These are phyloP conservation scores for Rhipidocladum racemiflorum DNA, from an alignment of 176 grass and related monocot species.

Conservation along the genomic window DNA sequence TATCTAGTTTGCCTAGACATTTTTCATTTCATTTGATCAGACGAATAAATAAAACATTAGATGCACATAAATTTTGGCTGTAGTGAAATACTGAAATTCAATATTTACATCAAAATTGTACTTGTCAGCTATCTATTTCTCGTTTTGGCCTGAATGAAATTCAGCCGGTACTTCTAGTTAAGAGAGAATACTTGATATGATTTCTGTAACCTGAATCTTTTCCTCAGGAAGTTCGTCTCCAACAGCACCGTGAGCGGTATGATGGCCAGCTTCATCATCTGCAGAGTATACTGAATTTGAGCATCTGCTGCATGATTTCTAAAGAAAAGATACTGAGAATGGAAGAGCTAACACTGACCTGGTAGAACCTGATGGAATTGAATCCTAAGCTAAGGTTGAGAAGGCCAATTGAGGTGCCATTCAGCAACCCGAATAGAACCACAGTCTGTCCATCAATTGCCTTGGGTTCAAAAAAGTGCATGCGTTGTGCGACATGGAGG, in stretches of 20 bases:
- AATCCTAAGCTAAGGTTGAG: constrained; percentile 98
- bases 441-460: constrained; percentile 79
- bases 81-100: background rate
- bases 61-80: background rate
- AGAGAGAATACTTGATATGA: constrained; percentile 20
- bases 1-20: background rate
- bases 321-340: background rate
- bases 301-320: constrained; percentile 26
- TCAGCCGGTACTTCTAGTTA: background rate
- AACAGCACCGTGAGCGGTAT: constrained; percentile 97
- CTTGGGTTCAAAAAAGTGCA: constrained; percentile 92
- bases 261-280: constrained; percentile 99
- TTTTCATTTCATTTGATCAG: constrained; percentile 8
- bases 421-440: constrained; percentile 86
- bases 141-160: background rate
- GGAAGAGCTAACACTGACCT: constrained; percentile 40
- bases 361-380: constrained; percentile 99
- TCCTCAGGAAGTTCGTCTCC: constrained; percentile 91
- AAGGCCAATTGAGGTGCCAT: constrained; percentile 97
- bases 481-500: constrained; percentile 72
- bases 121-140: constrained; percentile 4
- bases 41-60: background rate
- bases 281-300: constrained; percentile 34
- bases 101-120: constrained; percentile 24
- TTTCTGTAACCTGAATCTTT: constrained; percentile 82